Evolutionary conservation across 2,329 filamentous ascomycete species (phyloP).

Genomic region (Pyrenophora tritici-repentis): DNA sequence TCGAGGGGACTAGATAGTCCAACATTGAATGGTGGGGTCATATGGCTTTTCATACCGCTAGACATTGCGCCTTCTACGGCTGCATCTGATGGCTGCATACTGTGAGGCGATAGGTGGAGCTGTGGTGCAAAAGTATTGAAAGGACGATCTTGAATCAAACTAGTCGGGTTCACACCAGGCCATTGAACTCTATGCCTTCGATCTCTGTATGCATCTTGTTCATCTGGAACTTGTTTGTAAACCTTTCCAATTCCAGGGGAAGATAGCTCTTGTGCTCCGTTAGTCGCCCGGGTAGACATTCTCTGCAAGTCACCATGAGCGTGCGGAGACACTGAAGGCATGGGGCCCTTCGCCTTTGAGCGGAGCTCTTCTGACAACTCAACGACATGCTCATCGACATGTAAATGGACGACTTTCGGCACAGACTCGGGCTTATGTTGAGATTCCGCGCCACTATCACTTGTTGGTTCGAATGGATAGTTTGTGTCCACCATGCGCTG

Average conservation of each 20-base stretch:
- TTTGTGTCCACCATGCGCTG: constrained; percentile 29
- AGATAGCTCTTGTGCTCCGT: no score
- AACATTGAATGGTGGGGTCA: not conserved
- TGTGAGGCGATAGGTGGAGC: not conserved
- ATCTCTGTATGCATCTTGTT: no score
- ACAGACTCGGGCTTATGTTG: not conserved
- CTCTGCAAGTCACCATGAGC: no score
- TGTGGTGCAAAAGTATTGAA: no score
- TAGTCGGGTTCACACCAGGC: no score
- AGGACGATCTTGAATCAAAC: no score
- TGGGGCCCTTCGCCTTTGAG: constrained; percentile 11
- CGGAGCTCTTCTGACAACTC: constrained; percentile 3
- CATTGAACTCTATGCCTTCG: no score
- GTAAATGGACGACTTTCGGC: not conserved
- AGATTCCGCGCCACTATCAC: not conserved
- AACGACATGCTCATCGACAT: no score
- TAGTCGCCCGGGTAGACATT: no score
- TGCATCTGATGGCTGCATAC: not conserved
- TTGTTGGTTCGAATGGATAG: constrained; percentile 10
- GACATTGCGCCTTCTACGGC: not conserved
- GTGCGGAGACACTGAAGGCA: no score
- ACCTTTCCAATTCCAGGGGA: no score
- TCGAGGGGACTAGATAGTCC: not conserved
- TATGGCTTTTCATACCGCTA: not conserved
- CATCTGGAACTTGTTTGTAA: no score